Evolutionary conservation across 1,284 basidiomycete species (phyloP), one percentile per base, ranked within the genome.

Genomic region (Moniliella sp.): DNA sequence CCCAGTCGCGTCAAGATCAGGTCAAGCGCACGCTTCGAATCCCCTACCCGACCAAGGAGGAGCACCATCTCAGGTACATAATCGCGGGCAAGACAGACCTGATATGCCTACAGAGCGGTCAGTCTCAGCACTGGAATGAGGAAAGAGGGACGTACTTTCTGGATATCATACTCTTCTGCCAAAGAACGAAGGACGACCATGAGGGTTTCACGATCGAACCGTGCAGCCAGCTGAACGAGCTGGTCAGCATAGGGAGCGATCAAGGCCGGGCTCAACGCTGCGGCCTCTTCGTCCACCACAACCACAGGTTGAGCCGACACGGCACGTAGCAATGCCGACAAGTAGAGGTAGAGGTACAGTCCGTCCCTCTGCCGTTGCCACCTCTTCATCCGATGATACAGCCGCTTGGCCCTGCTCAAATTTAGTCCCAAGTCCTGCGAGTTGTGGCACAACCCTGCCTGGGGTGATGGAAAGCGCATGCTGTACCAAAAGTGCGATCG

Each of bases 61-160:
- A 93, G 97, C 4, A 99, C 88, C 79, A 91, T 91, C 63, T 97
- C 91, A 0, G 75, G 74, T 0, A 99, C 84, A 25, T 82, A 71
- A 50, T 88, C 83, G 23, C 74, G 71, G 38, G 75, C 70, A 47
- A 75, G 73, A 57, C 84, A 93, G 11, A 83, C 73, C 30, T 69
- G 64, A 61, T 84, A 88, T n/a, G 88, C 86, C 74, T 83, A 46
- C 0, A 17, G 4, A 15, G 16, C 4, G 9, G 5, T 11, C 3
- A 12, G 15, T 4, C 8, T 14, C 18, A 31, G 17, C 12, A n/a
- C 13, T 14, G 18, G 11, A 14, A 23, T 30, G 13, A 37, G 23
- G 18, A 17, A 30, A 26, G 28, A 15, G n/a, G 1, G 2, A 37
- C 64, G 35, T 34, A 80, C 79, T 62, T 68, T 69, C 50, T 94